Evolutionary conservation across 1,139 yeast genomes (phyloP), one percentile per base, ranked within the genome.

Genomic region (Zygoascus hellenicus): DNA sequence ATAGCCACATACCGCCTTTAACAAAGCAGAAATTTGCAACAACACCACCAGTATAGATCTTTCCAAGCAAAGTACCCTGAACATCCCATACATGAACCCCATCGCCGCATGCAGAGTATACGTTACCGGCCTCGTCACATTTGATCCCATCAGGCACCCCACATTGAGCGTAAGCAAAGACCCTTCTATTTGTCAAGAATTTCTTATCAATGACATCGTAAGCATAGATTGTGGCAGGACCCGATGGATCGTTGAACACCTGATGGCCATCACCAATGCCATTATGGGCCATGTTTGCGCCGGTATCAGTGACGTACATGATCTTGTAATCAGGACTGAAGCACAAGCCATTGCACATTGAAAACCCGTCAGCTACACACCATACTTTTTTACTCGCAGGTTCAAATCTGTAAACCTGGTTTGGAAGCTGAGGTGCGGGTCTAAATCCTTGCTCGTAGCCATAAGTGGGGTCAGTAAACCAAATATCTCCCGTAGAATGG

Each of bases 1-100:
- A 15, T 62, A 63, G 46, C 68, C 66, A 9, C 62, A 59, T 44
- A 72, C 76, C 3, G 65, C 63, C 35, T 33, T 39, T 19, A 6
- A 15, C 38, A 47, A 47, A 47, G 38, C 56, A 49, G 47, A 62
- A 61, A 48, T 62, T 63, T 5, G 63, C 61, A 4, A 61, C 59
- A 0, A 57, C 58, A 0, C 54, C 58, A 9, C 57, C 58, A 29
- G 56, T 48, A 6, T 51, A 40, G n/a, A 61, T 49, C 48, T 58
- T 60, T 15, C 64, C 65, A 14, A 60, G 46, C n/a, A 61, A 49
- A 10, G 39, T 32, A 6, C 66, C 66, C 17, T 50, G 51, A 1
- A 43, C 38, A 42, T 58, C 53, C 64, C 65, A 62, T n/a, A 61
- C 61, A 15, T 59, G 60, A n/a, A 63, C 48, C 6, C 62, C 64